phyloP scores from a whole-genome alignment of 177 flowering plant genomes.

The Vitis hybrid region DNA sequence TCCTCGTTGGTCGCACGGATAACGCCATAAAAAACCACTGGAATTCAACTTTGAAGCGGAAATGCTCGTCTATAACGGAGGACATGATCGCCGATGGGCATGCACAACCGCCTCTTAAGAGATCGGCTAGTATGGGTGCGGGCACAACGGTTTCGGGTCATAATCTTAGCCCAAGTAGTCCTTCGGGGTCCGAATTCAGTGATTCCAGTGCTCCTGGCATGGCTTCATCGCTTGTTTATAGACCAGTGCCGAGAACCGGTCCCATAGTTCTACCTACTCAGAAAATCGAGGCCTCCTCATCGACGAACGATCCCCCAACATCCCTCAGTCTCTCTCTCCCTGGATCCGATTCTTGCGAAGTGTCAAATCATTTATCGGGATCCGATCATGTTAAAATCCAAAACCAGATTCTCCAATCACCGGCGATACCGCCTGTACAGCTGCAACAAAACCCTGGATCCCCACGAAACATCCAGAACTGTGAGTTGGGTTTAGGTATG shows the following conservation, averaged over 20 bases:
- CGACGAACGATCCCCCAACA: conserved; percentile 46
- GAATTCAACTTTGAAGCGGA: conserved; percentile 84
- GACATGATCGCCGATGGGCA: conserved; percentile 16
- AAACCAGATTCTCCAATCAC: conserved; percentile 4
- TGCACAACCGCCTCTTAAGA: conserved; percentile 40
- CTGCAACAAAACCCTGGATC: conserved; percentile 5
- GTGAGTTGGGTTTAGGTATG: conserved; percentile 12
- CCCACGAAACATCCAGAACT: conserved; percentile 3
- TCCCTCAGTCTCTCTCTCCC: conserved; percentile 64
- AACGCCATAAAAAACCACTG: conserved; percentile 93
- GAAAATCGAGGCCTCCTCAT: conserved; percentile 22
- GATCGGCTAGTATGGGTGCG: conserved; percentile 54
- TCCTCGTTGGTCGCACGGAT: conserved; percentile 78
- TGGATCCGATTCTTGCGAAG: conserved; percentile 40
- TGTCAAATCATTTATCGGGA: conserved; percentile 18
- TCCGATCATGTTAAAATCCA: conserved; percentile 8
- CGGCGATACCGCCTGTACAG: conserved; percentile 1
- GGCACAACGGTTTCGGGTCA: conserved; percentile 27
- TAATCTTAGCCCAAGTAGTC: conserved; percentile 56
- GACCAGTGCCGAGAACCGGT: conserved; percentile 45
- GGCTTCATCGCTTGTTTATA: conserved; percentile 36
- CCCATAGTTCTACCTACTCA: conserved; percentile 29
- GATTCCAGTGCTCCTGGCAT: conserved; percentile 47
- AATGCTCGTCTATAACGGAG: conserved; percentile 44
- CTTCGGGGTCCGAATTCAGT: conserved; percentile 75